Conservation (phyloP, 257 asterid species). For the Solanum sejunctum region DNA sequence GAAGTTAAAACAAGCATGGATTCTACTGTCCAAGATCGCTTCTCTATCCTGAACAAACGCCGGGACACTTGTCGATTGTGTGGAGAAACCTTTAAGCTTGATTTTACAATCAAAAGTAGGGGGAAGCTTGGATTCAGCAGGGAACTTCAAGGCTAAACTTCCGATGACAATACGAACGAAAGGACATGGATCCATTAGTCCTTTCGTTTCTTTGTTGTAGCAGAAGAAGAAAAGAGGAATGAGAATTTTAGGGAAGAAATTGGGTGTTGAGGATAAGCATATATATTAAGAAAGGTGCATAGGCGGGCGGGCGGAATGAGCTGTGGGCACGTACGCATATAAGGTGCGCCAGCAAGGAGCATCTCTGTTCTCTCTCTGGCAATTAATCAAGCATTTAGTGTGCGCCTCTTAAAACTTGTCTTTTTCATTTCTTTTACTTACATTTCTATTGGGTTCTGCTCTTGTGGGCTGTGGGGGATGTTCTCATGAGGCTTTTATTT, state of each 20-base stretch:
- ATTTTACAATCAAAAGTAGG: slow-evolving; percentile 39
- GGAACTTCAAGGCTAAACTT: slow-evolving; percentile 37
- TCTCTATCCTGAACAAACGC: slow-evolving; percentile 20
- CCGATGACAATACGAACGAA: slow-evolving; percentile 61
- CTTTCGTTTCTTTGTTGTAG: background rate
- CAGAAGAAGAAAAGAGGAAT: background rate
- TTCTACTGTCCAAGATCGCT: slow-evolving; percentile 29
- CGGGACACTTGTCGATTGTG: slow-evolving; percentile 41
- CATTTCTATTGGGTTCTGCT: background rate
- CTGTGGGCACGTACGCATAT: slow-evolving; percentile 63
- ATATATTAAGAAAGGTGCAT: background rate
- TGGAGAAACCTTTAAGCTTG: slow-evolving; percentile 45
- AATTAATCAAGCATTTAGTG: slow-evolving; percentile 2
- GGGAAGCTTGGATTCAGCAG: background rate
- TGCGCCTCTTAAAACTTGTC: background rate
- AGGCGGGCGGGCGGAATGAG: slow-evolving; percentile 74
- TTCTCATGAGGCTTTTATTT: background rate
- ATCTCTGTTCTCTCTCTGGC: slow-evolving; percentile 23
- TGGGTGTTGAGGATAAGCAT: background rate
- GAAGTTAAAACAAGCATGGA: slow-evolving; percentile 48
- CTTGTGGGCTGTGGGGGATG: background rate
- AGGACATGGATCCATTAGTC: slow-evolving; percentile 88
- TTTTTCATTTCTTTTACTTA: background rate
- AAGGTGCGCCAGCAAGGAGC: slow-evolving; percentile 30
- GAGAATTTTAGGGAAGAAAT: background rate